A percentile compares a stretch with the other conserved stretches of the same genome.
phyloP scores from a whole-genome alignment of 495 filamentous ascomycete genomes.

The Umbilicaria muhlenbergii region DNA sequence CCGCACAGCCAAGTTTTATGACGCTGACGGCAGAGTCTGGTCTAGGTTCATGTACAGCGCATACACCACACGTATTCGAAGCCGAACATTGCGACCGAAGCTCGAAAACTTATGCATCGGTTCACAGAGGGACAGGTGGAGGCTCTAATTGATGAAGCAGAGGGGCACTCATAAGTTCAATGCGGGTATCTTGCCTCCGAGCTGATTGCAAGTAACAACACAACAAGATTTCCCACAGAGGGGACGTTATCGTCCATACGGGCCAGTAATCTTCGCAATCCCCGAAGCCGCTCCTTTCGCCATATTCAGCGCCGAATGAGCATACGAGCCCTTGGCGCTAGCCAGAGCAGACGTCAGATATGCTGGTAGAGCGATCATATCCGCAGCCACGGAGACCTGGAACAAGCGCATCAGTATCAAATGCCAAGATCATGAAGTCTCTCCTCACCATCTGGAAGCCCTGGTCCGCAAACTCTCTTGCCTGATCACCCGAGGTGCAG shows the following conservation, averaged over 20 bases:
- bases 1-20: neutral
- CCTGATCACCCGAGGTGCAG: conserved; percentile 46
- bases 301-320: conserved; percentile 22
- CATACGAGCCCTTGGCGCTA: conserved; percentile 16
- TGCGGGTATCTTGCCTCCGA: neutral
- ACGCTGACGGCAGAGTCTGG: neutral
- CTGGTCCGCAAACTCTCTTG: conserved; percentile 43
- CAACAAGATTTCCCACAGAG: neutral
- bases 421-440: neutral
- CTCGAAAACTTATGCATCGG: conserved; percentile 71
- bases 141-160: conserved; percentile 51
- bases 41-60: conserved; percentile 48
- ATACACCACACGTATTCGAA: conserved; percentile 23
- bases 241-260: conserved; percentile 14
- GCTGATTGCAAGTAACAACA: neutral
- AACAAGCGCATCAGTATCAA: neutral
- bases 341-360: conserved; percentile 22
- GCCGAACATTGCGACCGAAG: conserved; percentile 36
- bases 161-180: conserved; percentile 18
- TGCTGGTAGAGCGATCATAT: conserved; percentile 34
- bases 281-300: conserved; percentile 27
- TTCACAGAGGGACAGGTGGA: conserved; percentile 57
- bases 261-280: conserved; percentile 14
- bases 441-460: conserved; percentile 59
- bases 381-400: conserved; percentile 32